A percentile compares a stretch with the other conserved stretches of the same genome.
Conservation (phyloP, 352 stramenopile species). For the Blastocystis sp. region DNA sequence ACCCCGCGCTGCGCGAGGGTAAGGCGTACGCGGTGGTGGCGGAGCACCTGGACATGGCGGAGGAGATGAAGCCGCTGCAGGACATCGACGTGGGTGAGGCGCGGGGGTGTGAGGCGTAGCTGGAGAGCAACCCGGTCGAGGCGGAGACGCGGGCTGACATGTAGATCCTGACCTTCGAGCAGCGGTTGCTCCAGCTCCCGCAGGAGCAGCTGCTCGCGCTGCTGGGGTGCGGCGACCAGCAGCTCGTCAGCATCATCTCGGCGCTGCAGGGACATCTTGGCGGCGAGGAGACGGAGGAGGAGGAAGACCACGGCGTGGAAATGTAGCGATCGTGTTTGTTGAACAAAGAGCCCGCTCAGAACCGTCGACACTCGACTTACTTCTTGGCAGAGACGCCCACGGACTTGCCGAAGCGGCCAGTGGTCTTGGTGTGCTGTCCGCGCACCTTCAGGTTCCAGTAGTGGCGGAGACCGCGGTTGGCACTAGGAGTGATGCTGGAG, state of each 20-base stretch:
- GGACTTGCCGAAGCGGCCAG: constrained; percentile 79
- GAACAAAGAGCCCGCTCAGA: not conserved
- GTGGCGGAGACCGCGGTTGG: too few species aligned
- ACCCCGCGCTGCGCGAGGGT: not conserved
- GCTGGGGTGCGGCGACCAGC: not conserved
- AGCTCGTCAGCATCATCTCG: not conserved
- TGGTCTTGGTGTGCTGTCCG: constrained; percentile 84
- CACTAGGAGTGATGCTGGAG: too few species aligned
- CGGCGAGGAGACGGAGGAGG: not conserved
- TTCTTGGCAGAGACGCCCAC: constrained; percentile 69
- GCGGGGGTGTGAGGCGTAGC: not conserved
- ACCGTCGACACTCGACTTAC: constrained; percentile 3
- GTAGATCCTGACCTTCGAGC: not conserved
- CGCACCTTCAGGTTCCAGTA: too few species aligned
- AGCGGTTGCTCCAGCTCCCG: not conserved
- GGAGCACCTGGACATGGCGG: not conserved
- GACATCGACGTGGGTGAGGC: constrained; percentile 17
- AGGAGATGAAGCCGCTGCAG: constrained; percentile 36
- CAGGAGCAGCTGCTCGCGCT: not conserved
- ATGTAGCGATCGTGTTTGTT: not conserved
- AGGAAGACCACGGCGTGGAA: not conserved
- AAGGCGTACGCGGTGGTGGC: constrained; percentile 24
- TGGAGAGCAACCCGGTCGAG: constrained; percentile 35
- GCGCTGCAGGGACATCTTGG: not conserved
- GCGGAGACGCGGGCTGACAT: too few species aligned